Percentiles rank a stretch among this genome's conserved stretches.
Conservation (phyloP, 164 flowering plant genomes). For the Magnolia sinica region DNA sequence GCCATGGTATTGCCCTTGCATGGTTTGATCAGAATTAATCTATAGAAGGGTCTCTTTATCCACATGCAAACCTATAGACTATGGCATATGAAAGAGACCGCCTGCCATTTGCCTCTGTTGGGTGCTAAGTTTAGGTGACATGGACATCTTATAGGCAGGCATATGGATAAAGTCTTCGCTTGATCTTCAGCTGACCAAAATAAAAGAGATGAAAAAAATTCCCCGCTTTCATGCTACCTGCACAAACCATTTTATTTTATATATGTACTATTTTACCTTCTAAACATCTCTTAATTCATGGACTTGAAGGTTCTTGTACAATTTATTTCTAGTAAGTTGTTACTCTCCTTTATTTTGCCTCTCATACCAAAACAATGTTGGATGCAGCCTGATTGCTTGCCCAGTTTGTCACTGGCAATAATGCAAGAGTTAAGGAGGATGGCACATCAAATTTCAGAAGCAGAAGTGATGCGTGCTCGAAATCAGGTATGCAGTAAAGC, state of each 20-base stretch:
- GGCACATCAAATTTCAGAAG: constrained; percentile 16
- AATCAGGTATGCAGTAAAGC: constrained; percentile 15
- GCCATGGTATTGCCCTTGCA: constrained; percentile 9
- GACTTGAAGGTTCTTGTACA: background rate
- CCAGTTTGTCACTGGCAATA: constrained; percentile 16
- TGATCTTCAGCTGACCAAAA: background rate
- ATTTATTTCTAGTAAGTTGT: background rate
- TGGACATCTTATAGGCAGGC: background rate
- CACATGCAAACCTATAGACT: background rate
- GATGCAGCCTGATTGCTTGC: constrained; percentile 19
- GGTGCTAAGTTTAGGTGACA: too few species aligned
- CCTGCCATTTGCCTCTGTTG: too few species aligned
- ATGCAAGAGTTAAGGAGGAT: constrained; percentile 18
- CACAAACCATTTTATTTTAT: background rate
- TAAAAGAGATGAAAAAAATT: background rate
- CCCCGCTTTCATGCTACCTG: background rate
- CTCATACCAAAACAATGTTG: constrained; percentile 1
- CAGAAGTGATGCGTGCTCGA: constrained; percentile 20
- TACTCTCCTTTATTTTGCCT: constrained; percentile 1
- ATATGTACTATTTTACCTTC: background rate
- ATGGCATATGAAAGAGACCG: too few species aligned
- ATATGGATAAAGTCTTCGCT: background rate
- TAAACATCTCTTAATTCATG: background rate
- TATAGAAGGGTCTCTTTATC: background rate
- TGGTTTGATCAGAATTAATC: background rate